Percentiles rank a stretch among this genome's conserved stretches.
phyloP scores from a whole-genome alignment of 441 rosid species.

The Erysimum cheiri region DNA sequence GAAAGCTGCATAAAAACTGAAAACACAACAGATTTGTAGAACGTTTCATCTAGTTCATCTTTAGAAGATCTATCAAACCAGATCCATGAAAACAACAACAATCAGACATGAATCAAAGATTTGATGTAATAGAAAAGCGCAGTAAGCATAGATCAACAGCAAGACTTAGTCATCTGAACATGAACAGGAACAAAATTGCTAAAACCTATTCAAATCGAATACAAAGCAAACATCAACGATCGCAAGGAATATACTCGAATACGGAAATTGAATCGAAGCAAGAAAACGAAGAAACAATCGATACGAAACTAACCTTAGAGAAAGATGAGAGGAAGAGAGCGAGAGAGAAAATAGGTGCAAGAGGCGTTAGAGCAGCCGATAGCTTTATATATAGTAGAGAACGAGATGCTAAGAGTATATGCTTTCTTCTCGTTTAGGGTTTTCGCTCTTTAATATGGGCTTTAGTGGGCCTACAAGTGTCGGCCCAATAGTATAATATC shows the following conservation, averaged over 20 bases:
- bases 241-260: background rate
- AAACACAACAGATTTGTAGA: background rate
- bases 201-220: background rate
- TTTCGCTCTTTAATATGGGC: constrained; percentile 5
- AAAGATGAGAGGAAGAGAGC: background rate
- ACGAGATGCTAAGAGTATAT: constrained; percentile 20
- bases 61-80: background rate
- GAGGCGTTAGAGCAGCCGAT: constrained; percentile 3
- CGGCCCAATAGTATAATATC: background rate
- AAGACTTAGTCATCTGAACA: background rate
- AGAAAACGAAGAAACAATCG: background rate
- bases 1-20: background rate
- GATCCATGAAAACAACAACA: background rate
- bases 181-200: background rate
- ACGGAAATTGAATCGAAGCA: background rate
- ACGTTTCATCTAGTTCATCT: background rate
- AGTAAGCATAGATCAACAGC: background rate
- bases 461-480: background rate
- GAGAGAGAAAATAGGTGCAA: constrained; percentile 17
- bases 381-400: constrained; percentile 1
- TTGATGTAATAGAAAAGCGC: background rate
- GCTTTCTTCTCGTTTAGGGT: constrained; percentile 14
- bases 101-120: background rate
- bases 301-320: constrained; percentile 16
- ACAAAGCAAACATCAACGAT: background rate